These are phyloP conservation scores for Ogataea siamensis DNA, from an alignment of 805 yeast genomes.

Conservation along the genomic window DNA sequence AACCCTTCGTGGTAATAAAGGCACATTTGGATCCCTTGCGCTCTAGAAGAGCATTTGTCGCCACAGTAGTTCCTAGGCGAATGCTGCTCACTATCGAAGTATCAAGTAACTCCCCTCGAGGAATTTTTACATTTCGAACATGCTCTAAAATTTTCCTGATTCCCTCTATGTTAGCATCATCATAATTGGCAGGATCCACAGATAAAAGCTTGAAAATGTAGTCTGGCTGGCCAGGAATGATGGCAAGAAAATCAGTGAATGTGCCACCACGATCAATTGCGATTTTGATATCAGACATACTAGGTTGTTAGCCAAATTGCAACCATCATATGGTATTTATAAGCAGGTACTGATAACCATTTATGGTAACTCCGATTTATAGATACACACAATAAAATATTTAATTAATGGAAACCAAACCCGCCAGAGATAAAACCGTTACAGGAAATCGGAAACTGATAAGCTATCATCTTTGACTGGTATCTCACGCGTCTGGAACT, in stretches of 20 bases:
- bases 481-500: neutral
- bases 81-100: constrained; percentile 23
- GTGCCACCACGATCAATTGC: constrained; percentile 40
- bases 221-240: constrained; percentile 11
- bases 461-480: neutral
- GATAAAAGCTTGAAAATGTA: constrained; percentile 13
- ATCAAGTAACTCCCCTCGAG: constrained; percentile 20
- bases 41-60: constrained; percentile 28
- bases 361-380: constrained; percentile 1
- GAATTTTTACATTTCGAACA: constrained; percentile 18
- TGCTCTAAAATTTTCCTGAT: constrained; percentile 26
- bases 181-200: constrained; percentile 28
- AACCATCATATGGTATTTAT: too few relatives aligned
- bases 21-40: constrained; percentile 25
- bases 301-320: neutral
- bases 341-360: too few relatives aligned
- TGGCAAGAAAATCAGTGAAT: constrained; percentile 20
- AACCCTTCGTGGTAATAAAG: constrained; percentile 31
- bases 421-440: constrained; percentile 1
- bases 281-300: constrained; percentile 9
- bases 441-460: neutral
- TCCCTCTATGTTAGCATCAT: constrained; percentile 30
- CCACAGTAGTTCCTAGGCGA: constrained; percentile 31
- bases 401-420: neutral
- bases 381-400: neutral